These are phyloP conservation scores for Boletus speciosus DNA, from an alignment of 768 basidiomycete genomes.

Conservation along the genomic window DNA sequence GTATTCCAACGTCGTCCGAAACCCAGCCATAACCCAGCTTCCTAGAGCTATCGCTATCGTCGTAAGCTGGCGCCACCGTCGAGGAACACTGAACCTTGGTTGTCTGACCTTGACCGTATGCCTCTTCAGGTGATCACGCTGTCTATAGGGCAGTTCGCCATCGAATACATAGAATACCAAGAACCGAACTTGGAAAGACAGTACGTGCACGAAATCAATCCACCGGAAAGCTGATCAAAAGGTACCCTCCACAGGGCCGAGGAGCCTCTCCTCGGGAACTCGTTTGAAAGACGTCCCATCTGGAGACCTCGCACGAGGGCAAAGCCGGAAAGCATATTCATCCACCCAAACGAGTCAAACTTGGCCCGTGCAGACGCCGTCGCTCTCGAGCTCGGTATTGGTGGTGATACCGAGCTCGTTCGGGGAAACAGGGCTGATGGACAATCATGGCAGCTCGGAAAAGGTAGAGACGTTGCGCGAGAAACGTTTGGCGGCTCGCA, in stretches of 20 bases:
- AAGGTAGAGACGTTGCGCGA: slow-evolving; percentile 49
- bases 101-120: not conserved
- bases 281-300: slow-evolving; percentile 5
- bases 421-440: slow-evolving; percentile 37
- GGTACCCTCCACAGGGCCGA: slow-evolving; percentile 13
- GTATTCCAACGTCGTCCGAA: slow-evolving; percentile 23
- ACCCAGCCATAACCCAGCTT: slow-evolving; percentile 4
- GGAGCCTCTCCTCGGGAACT: slow-evolving; percentile 22
- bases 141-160: slow-evolving; percentile 54
- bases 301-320: slow-evolving; percentile 44
- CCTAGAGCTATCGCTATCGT: slow-evolving; percentile 25
- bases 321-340: slow-evolving; percentile 57
- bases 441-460: slow-evolving; percentile 49
- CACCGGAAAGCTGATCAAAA: not conserved
- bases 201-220: slow-evolving; percentile 12
- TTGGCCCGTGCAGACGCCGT: slow-evolving; percentile 62
- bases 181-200: slow-evolving; percentile 16
- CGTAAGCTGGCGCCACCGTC: slow-evolving; percentile 10
- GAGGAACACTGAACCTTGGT: not conserved
- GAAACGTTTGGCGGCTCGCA: slow-evolving; percentile 36
- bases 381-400: slow-evolving; percentile 53
- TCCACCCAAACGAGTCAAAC: slow-evolving; percentile 62
- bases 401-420: slow-evolving; percentile 47
- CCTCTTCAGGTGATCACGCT: slow-evolving; percentile 50
- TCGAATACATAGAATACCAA: slow-evolving; percentile 35